Evolutionary conservation across 2,329 filamentous ascomycete species (phyloP), one percentile per base, ranked within the genome.

Genomic region (Colletotrichum acutatum): DNA sequence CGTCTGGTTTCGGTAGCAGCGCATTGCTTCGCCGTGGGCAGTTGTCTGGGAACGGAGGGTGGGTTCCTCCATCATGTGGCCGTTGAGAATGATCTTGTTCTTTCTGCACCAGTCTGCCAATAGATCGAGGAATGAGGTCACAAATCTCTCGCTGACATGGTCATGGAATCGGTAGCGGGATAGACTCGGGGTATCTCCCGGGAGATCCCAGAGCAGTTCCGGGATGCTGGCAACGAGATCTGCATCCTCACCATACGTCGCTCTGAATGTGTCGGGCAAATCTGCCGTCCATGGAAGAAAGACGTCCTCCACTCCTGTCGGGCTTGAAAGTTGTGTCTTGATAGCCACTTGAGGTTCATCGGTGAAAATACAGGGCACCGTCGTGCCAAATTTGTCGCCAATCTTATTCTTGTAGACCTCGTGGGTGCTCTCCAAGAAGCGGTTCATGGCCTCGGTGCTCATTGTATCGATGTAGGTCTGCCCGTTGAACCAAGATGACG

Each of bases 51-150:
- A 79, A 22, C 77, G 71, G 1, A 81, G 75, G 1, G 76, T 79
- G 7, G 79, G 78, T 59, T 81, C 80, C 71, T 81, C 77, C 79
- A 80, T 80, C 78, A 80, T 79, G 28, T 81, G 80, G 0, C 79
- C 80, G 46, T 78, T 76, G 19, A 81, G 72, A 9, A 76, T 71
- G 9, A 80, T 75, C 1, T 72, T 68, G 16, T 80, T 80, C 5
- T 74, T 71, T n/a, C 68, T 65, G 57, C 79, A 80, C 78, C 80
- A 81, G 14, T 46, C 37, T 24, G 75, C 75, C 5, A 80, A 66
- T 26, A 78, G 79, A 53, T 81, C 80, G 57, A 81, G 78, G 67
- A 78, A 79, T 0, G 80, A 78, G 0, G 76, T 75, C 6, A 80
- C 80, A 64, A 81, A 80, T 24, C 77, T 72, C 67, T 80, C 79